phyloP scores from a whole-genome alignment of 2,329 filamentous ascomycete genomes.

The Hymenoscyphus infarciens region DNA sequence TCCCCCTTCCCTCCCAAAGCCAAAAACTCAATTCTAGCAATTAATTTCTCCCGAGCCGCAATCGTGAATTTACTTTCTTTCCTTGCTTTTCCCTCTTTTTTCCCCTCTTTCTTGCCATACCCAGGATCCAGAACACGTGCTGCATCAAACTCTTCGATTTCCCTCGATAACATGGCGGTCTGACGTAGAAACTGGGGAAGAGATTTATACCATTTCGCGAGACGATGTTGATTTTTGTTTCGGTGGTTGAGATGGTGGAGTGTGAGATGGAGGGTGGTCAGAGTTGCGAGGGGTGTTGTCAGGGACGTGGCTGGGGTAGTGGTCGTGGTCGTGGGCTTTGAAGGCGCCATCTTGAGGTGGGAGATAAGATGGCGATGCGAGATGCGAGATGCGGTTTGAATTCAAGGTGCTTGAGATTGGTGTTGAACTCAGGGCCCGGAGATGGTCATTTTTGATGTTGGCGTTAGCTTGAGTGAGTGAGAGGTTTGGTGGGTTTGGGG shows the following conservation, averaged over 20 bases:
- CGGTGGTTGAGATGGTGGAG: conserved; percentile 74
- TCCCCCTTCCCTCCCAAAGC: conserved; percentile 24
- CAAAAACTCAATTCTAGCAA: conserved; percentile 39
- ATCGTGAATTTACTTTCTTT: conserved; percentile 21
- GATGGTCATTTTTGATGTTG: too few relatives aligned
- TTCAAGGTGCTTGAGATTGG: too few relatives aligned
- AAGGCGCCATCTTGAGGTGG: too few relatives aligned
- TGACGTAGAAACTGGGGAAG: conserved; percentile 70
- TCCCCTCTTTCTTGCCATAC: background rate
- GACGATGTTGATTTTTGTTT: conserved; percentile 87
- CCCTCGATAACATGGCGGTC: conserved; percentile 49
- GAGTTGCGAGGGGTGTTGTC: conserved; percentile 15
- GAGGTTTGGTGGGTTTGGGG: too few relatives aligned
- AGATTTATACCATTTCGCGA: conserved; percentile 75
- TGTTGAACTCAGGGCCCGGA: too few relatives aligned
- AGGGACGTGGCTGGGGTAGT: background rate
- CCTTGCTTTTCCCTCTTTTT: conserved; percentile 27
- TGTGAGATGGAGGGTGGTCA: conserved; percentile 47
- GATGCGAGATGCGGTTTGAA: too few relatives aligned
- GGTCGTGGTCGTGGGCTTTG: too few relatives aligned
- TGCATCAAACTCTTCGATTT: conserved; percentile 31
- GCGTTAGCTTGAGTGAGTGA: too few relatives aligned
- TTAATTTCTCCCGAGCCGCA: conserved; percentile 32
- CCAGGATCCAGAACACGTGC: conserved; percentile 13
- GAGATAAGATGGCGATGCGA: too few relatives aligned